A percentile compares a stretch with the other conserved stretches of the same genome.
phyloP scores from a whole-genome alignment of 441 rosid species.

The Bocquillonia castaneifolia region DNA sequence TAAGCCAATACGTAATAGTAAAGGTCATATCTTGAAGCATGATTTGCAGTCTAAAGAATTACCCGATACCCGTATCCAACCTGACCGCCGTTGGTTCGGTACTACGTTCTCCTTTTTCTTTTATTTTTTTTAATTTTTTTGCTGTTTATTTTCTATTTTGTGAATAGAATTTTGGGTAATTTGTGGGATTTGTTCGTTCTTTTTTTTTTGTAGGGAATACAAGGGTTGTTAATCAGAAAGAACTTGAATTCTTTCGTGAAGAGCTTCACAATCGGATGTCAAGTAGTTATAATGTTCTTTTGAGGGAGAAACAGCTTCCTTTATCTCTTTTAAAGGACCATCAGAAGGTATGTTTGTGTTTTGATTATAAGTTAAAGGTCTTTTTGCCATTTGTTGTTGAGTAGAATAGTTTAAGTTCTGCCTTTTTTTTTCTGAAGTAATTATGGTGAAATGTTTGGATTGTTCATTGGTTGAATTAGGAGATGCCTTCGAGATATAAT shows the following conservation, averaged over 20 bases:
- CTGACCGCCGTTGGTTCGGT: conserved; percentile 95
- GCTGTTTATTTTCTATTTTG: no score
- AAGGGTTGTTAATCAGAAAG: conserved; percentile 68
- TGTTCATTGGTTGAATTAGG: not conserved
- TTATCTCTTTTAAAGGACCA: conserved; percentile 74
- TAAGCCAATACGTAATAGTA: conserved; percentile 47
- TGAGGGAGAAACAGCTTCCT: conserved; percentile 78
- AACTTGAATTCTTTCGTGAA: conserved; percentile 73
- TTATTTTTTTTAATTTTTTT: not conserved
- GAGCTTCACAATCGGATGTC: conserved; percentile 67
- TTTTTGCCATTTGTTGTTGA: not conserved
- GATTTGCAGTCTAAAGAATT: conserved; percentile 71
- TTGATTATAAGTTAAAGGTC: not conserved
- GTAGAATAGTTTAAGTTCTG: no score
- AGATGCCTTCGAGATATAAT: not conserved
- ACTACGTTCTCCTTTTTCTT: not conserved
- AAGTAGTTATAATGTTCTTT: conserved; percentile 61
- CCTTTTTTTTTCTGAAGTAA: no score
- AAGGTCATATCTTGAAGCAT: conserved; percentile 57
- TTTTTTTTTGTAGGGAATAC: conserved; percentile 47
- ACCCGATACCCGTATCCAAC: conserved; percentile 73
- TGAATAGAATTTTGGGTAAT: no score
- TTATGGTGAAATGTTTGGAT: no score
- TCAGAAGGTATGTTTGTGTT: conserved; percentile 45
- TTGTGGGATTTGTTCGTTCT: not conserved